Evolutionary conservation across 805 yeast species (phyloP).

Genomic region (Naumovozyma dairenensis): DNA sequence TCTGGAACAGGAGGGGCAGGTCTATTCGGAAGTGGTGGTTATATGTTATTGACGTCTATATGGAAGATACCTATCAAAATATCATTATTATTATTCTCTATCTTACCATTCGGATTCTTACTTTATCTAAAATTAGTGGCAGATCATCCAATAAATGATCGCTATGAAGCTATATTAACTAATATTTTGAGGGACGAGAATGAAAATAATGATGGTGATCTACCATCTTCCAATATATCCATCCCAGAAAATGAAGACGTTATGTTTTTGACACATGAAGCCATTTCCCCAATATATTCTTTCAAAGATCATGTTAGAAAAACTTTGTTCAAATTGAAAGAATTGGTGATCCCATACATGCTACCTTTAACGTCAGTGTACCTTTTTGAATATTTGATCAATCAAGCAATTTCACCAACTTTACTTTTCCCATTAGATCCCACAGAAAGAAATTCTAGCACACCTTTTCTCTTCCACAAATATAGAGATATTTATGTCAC

Average conservation of each 20-base stretch:
- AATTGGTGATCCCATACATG: constrained; percentile 59
- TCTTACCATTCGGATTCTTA: constrained; percentile 46
- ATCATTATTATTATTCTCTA: constrained; percentile 48
- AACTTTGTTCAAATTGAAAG: constrained; percentile 31
- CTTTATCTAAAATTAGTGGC: constrained; percentile 25
- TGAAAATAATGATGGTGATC: constrained; percentile 1
- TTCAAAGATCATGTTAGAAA: constrained; percentile 12
- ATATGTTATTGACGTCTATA: constrained; percentile 63
- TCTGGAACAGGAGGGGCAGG: constrained; percentile 98
- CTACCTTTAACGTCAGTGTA: constrained; percentile 77
- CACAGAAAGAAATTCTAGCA: constrained; percentile 16
- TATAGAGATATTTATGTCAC: constrained; percentile 85
- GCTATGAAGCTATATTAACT: background rate
- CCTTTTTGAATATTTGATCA: constrained; percentile 75
- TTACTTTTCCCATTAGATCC: constrained; percentile 59
- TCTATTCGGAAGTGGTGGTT: constrained; percentile 65
- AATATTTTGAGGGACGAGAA: background rate
- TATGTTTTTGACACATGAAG: constrained; percentile 1
- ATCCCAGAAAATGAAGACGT: constrained; percentile 3
- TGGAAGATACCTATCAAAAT: constrained; percentile 43
- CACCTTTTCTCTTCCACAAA: constrained; percentile 48
- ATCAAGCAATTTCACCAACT: constrained; percentile 89
- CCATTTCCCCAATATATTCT: background rate
- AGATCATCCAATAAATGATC: too few species aligned
- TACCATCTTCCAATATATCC: background rate